phyloP scores from a whole-genome alignment of 2,329 filamentous ascomycete species.

The Cytospora leucostoma region DNA sequence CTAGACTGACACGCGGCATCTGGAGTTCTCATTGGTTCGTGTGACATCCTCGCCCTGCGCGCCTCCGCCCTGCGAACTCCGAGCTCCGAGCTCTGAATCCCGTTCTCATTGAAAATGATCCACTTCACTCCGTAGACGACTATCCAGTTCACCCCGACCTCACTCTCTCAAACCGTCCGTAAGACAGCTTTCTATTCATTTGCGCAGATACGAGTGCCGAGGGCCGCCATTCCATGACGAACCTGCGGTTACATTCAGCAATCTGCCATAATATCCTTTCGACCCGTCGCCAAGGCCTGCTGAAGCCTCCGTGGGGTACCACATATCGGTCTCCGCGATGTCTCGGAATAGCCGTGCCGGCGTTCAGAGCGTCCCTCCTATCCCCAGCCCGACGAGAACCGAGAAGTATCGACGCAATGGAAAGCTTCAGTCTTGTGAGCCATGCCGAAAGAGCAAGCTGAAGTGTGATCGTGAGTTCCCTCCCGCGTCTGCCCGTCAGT shows the following conservation, averaged over 20 bases:
- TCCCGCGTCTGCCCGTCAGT: not conserved
- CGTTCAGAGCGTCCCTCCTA: conserved; percentile 16
- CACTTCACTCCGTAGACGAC: not conserved
- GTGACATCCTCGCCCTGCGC: not conserved
- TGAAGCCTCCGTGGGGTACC: not conserved
- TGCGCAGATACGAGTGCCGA: not conserved
- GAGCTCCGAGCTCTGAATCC: conserved; percentile 5
- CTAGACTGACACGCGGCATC: not conserved
- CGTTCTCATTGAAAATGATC: not conserved
- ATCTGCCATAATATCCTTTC: not conserved
- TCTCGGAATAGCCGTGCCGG: conserved; percentile 24
- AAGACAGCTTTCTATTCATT: not conserved
- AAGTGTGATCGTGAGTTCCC: conserved; percentile 35
- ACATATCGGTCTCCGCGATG: conserved; percentile 8
- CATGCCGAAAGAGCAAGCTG: conserved; percentile 39
- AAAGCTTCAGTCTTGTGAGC: conserved; percentile 40
- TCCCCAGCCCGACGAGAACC: conserved; percentile 31
- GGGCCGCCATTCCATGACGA: not conserved
- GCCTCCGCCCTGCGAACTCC: conserved; percentile 10
- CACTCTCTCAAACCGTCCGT: not conserved
- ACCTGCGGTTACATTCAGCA: not conserved
- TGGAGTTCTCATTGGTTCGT: not conserved
- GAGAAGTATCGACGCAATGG: conserved; percentile 40
- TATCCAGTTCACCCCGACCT: not conserved
- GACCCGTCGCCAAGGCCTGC: not conserved